These are phyloP conservation scores for Pueraria montana DNA, from an alignment of 306 rosid genomes.

Conservation along the genomic window DNA sequence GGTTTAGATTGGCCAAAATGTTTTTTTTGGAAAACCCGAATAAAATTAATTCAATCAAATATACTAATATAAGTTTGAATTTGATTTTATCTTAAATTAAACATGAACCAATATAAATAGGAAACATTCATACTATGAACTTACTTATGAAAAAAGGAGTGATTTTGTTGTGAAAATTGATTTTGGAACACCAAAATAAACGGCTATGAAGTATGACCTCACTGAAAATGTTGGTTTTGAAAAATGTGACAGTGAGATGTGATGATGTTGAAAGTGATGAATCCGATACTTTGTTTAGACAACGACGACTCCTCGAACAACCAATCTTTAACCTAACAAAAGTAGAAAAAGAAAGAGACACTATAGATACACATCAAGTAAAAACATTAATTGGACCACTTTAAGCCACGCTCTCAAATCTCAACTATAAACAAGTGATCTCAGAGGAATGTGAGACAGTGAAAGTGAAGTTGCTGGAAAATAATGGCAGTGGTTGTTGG, in stretches of 20 bases:
- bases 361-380: too few relatives aligned
- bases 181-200: neutral
- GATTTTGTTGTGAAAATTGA: neutral
- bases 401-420: constrained; percentile 30
- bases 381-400: constrained; percentile 31
- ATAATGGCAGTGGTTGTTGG: constrained; percentile 46
- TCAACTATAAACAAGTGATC: neutral
- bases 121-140: too few relatives aligned
- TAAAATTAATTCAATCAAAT: too few relatives aligned
- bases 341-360: neutral
- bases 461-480: too few relatives aligned
- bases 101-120: too few relatives aligned
- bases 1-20: too few relatives aligned
- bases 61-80: too few relatives aligned
- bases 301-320: constrained; percentile 44
- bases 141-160: neutral
- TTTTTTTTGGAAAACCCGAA: too few relatives aligned
- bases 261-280: neutral
- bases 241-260: neutral
- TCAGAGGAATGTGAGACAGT: too few relatives aligned
- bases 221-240: constrained; percentile 8
- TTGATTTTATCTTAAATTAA: too few relatives aligned
- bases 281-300: constrained; percentile 50
- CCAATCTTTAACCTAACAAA: constrained; percentile 43
- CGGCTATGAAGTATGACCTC: neutral